A percentile compares a stretch with the other conserved stretches of the same genome.
Conservation (phyloP, 495 filamentous ascomycete genomes). For the Friedmanniomyces simplex region DNA sequence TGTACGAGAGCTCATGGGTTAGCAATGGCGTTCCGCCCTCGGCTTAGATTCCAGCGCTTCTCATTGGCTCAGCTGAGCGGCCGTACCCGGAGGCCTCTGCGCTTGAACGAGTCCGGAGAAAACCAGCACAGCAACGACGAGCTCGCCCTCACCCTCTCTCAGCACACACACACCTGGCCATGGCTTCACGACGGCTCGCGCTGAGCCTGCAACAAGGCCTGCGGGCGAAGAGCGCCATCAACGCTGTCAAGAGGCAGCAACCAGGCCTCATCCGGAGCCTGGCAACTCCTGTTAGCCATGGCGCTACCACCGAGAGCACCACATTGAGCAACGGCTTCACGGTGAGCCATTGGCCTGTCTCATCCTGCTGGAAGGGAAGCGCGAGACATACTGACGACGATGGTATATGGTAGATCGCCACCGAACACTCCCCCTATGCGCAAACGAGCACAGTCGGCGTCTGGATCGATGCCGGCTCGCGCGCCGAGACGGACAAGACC, state of each 20-base stretch:
- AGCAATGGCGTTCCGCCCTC: neutral
- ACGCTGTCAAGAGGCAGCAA: constrained; percentile 49
- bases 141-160: neutral
- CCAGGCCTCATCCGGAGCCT: constrained; percentile 59
- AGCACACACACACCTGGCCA: constrained; percentile 37
- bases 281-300: constrained; percentile 65
- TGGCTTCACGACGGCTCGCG: constrained; percentile 92
- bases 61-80: neutral
- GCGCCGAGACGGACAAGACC: constrained; percentile 95
- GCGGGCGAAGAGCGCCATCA: constrained; percentile 67
- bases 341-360: constrained; percentile 42
- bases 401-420: constrained; percentile 63
- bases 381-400: neutral
- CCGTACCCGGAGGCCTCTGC: neutral
- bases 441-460: constrained; percentile 98
- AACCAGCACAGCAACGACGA: neutral
- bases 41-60: neutral
- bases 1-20: too few relatives aligned
- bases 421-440: constrained; percentile 95
- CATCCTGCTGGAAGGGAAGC: neutral
- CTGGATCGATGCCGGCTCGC: constrained; percentile 98
- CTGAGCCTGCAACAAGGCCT: constrained; percentile 78
- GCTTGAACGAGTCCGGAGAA: neutral
- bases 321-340: constrained; percentile 96
- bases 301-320: constrained; percentile 79